Base-by-base conservation (phyloP, 192 early-diverging fungal species). In the Gonapodya prolifera region DNA sequence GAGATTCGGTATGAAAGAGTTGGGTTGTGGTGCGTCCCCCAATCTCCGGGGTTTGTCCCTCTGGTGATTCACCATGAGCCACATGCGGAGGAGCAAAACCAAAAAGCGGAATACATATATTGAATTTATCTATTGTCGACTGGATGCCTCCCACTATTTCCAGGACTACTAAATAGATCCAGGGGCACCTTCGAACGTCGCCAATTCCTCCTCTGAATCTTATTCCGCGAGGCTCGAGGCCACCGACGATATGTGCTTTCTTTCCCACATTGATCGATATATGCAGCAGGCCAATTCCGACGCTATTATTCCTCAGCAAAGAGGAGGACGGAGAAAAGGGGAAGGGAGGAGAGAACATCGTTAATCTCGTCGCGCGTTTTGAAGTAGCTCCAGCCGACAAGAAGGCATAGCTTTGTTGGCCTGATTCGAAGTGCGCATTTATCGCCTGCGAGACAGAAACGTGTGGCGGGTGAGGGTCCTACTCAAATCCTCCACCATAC, bases 301-400 rank as follows among this genome's bases (percentile, higher is more conserved):
- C 28, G 83, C 74, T 2, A 82, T 82, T 32, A 81, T 77, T 0
- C 76, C 79, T 0, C n/a, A n/a, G n/a, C n/a, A n/a, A n/a, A n/a
- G n/a, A n/a, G n/a, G n/a, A n/a, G n/a, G n/a, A n/a, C n/a, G n/a
- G n/a, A n/a, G n/a, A n/a, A n/a, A n/a, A n/a, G n/a, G n/a, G 35
- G 61, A 70, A 83, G 70, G 0, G 83, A 77, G n/a, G 77, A 61
- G 34, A 92, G 81, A 35, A 81, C 77, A 30, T 84, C 36, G 30
- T 87, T 84, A 74, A 96, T 79, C 1, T 83, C 84, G 28, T 87
- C 85, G 80, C 95, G 94, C 75, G 94, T 90, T 18, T 90, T 82
- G 16, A 80, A 75, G 82, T 98, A 93, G 70, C 88, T 86, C 74
- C 95, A 90, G 23, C 92, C 94, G 2, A 90, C 88, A 61, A 93